A percentile compares a stretch with the other conserved stretches of the same genome.
Conservation (phyloP, 495 filamentous ascomycete genomes). For the Apiosordaria backusii region DNA sequence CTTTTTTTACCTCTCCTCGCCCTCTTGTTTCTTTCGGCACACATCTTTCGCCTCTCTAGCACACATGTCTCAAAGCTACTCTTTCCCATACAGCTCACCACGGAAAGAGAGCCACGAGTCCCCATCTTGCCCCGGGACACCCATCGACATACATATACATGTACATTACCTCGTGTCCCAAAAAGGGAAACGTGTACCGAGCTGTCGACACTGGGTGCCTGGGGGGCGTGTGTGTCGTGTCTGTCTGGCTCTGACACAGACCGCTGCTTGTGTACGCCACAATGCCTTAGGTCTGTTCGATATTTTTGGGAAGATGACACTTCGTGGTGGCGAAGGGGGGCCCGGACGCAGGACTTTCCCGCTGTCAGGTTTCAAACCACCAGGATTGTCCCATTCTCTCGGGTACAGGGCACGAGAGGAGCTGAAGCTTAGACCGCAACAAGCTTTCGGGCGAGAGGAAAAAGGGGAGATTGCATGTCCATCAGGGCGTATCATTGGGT, state of each 20-base stretch:
- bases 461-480: not conserved
- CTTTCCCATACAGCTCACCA: no score
- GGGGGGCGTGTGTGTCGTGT: not conserved
- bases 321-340: not conserved
- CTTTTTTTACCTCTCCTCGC: no score
- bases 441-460: not conserved
- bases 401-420: not conserved
- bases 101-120: no score
- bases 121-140: no score
- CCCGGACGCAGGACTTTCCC: not conserved
- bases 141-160: no score
- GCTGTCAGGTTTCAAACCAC: not conserved
- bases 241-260: not conserved
- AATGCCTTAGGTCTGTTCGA: not conserved
- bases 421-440: not conserved
- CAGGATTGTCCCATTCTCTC: not conserved
- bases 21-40: no score
- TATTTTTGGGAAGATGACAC: not conserved
- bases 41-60: no score
- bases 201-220: not conserved
- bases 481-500: not conserved
- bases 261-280: not conserved
- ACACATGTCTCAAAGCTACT: no score
- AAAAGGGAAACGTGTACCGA: not conserved
- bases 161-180: no score